Conservation (phyloP, 2,329 filamentous ascomycete species). For the Talaromyces sp. region DNA sequence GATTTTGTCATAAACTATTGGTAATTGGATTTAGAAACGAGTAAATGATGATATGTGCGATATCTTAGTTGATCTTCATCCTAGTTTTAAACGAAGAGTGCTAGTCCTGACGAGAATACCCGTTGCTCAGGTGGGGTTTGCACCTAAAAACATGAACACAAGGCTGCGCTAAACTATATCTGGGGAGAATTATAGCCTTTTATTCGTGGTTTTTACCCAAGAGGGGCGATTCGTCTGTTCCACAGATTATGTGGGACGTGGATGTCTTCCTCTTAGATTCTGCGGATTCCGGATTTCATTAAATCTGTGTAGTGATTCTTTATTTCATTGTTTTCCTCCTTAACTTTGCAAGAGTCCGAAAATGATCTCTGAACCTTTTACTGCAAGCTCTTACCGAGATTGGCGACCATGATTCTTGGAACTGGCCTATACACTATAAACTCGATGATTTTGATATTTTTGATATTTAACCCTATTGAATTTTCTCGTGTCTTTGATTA, state of each 20-base stretch:
- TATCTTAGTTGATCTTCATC: neutral
- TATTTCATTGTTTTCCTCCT: neutral
- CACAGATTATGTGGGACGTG: neutral
- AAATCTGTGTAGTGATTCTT: neutral
- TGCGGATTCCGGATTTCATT: neutral
- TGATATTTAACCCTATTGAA: neutral
- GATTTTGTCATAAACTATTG: neutral
- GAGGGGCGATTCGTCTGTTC: neutral
- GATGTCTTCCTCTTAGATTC: neutral
- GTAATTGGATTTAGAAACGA: neutral
- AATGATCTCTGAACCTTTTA: neutral
- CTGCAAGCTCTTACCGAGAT: neutral
- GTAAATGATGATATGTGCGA: neutral
- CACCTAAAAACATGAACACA: neutral
- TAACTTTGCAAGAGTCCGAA: neutral
- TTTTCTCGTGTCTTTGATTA: neutral
- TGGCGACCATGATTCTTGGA: neutral
- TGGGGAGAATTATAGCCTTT: neutral
- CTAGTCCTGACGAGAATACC: neutral
- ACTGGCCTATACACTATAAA: neutral
- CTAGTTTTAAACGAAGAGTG: neutral
- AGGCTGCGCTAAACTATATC: neutral
- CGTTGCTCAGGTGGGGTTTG: neutral
- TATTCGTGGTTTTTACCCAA: neutral
- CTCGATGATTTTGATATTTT: neutral